These are phyloP conservation scores for Flaveria brownii DNA, from an alignment of 129 eudicot genomes.

Conservation along the genomic window DNA sequence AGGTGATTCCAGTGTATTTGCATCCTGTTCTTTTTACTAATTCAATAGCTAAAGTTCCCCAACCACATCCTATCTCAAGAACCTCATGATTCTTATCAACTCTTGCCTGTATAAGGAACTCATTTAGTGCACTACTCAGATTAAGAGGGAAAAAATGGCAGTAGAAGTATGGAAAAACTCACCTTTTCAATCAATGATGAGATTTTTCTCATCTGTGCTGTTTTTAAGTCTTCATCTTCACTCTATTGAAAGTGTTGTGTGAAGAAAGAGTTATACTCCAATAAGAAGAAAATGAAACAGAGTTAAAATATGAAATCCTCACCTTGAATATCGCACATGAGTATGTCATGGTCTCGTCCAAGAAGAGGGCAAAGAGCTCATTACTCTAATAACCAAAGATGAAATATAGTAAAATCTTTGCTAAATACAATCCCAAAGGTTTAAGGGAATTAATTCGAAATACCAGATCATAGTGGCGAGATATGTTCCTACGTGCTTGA, in stretches of 20 bases:
- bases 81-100: slow-evolving; percentile 60
- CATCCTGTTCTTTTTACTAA: slow-evolving; percentile 80
- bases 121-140: background rate
- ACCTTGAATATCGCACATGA: slow-evolving; percentile 92
- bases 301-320: background rate
- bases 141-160: background rate
- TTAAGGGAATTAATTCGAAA: background rate
- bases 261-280: background rate
- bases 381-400: slow-evolving; percentile 56
- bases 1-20: slow-evolving; percentile 90
- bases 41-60: slow-evolving; percentile 94
- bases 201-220: slow-evolving; percentile 76
- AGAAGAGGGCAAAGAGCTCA: slow-evolving; percentile 73
- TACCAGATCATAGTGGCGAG: slow-evolving; percentile 93
- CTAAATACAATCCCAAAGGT: background rate
- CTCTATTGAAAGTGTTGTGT: slow-evolving; percentile 34
- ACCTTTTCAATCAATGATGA: slow-evolving; percentile 73
- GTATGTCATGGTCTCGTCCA: slow-evolving; percentile 94
- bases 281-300: background rate
- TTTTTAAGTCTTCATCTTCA: slow-evolving; percentile 69
- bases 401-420: background rate
- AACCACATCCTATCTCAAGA: slow-evolving; percentile 92
- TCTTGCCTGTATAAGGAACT: slow-evolving; percentile 51
- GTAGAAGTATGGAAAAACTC: background rate
- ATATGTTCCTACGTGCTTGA: slow-evolving; percentile 94